Base-by-base conservation (phyloP, 2,329 filamentous ascomycete species). In the Arthrobotrys conoides region DNA sequence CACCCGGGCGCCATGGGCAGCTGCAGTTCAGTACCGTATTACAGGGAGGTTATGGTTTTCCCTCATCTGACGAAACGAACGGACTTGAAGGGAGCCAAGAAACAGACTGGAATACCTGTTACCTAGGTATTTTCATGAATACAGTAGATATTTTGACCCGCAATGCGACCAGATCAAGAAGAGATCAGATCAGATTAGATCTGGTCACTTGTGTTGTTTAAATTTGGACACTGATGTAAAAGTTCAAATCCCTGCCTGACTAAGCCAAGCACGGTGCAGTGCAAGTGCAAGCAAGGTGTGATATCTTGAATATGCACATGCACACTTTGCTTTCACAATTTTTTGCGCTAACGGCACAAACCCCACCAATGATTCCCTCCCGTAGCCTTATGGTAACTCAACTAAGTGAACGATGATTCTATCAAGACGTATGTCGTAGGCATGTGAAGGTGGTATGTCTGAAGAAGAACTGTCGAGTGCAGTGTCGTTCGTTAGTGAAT, bases 291-390 rank as follows among this genome's bases (percentile, higher is more conserved):
- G 27, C 27, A 30, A 30, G 27, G 27, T 18, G 51, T 18, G 51
- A 55, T 61, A 27, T 44, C 20, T 61, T 41, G 57, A 59, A 61
- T 44, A 18, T 61, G 57, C 57, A 61, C 57, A 61, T 61, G 57
- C 57, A 61, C 57, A 20, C 57, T 61, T 61, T 61, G 33, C 57
- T 44, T 61, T 61, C 57, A 61, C 57, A 61, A 41, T 61, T 61
- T 61, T 61, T 61, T 36, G 48, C 30, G 30, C 30, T 59, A 59
- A 30, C 53, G 53, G 30, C 53, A 59, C 14, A 16, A 36, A 14
- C 53, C 53, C 53, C 53, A 36, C 53, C 53, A 59, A 59, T 59
- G 30, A n/a, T 20, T 18, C 38, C 38, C 14, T n/a, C 38, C 12
- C 10, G 12, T 41, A 41, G 38, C 38, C 38, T 41, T 41, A 41